A percentile compares a stretch with the other conserved stretches of the same genome.
These are phyloP conservation scores for Tephrocybe sp. DNA, from an alignment of 768 basidiomycete species.

Conservation along the genomic window DNA sequence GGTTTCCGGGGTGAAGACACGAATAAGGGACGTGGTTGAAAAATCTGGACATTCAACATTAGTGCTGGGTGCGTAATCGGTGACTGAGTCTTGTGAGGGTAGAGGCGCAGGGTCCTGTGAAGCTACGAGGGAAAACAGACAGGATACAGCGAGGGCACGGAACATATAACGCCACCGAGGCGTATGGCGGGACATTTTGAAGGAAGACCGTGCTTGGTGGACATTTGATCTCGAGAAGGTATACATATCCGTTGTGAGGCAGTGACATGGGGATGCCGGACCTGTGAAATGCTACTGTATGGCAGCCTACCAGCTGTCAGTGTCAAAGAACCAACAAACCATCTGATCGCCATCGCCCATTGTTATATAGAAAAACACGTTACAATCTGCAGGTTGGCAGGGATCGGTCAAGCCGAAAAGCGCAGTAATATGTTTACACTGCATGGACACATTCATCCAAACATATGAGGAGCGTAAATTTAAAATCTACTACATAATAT, in stretches of 20 bases:
- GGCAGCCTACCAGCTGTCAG: not conserved
- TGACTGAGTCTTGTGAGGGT: constrained; percentile 28
- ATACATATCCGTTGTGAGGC: constrained; percentile 8
- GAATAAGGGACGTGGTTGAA: constrained; percentile 47
- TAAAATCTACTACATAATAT: not conserved
- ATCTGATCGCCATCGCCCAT: no score
- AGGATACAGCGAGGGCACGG: constrained; percentile 10
- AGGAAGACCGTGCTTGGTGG: not conserved
- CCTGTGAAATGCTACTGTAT: no score
- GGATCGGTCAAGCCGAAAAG: no score
- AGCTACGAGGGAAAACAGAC: constrained; percentile 12
- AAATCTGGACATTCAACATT: constrained; percentile 53
- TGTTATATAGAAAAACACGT: no score
- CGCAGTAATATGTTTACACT: no score
- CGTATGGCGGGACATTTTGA: constrained; percentile 1
- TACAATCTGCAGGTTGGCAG: no score
- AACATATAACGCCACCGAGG: constrained; percentile 1
- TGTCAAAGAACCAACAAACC: no score
- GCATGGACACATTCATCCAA: not conserved
- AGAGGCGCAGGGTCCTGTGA: constrained; percentile 17
- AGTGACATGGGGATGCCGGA: constrained; percentile 12
- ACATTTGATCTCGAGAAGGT: not conserved
- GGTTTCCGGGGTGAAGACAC: constrained; percentile 47
- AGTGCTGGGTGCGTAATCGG: constrained; percentile 52
- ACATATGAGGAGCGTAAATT: not conserved